A percentile compares a stretch with the other conserved stretches of the same genome.
These are phyloP conservation scores for Schizophyllum amplum DNA, from an alignment of 1,284 basidiomycete genomes.

Conservation along the genomic window DNA sequence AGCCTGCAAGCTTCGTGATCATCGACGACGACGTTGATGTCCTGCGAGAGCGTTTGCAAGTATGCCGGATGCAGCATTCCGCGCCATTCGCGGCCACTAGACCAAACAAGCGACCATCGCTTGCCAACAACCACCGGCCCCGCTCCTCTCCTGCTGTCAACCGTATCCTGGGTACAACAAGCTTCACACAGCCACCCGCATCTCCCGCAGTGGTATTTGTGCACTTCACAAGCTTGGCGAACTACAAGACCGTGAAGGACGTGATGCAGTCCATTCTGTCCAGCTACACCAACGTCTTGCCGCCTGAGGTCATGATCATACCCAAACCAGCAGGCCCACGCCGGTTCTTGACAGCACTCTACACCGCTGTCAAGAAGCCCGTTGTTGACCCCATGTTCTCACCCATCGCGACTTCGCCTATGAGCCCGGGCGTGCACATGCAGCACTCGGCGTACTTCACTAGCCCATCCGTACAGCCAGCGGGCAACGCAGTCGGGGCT, in stretches of 20 bases:
- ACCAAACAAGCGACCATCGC: slow-evolving; percentile 63
- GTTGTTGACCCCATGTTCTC: slow-evolving; percentile 82
- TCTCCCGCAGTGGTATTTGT: slow-evolving; percentile 54
- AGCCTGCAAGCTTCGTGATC: slow-evolving; percentile 58
- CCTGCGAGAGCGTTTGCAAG: slow-evolving; percentile 62
- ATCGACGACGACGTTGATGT: slow-evolving; percentile 85
- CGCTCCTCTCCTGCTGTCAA: slow-evolving; percentile 72
- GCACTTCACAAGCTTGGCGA: slow-evolving; percentile 84
- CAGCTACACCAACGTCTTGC: slow-evolving; percentile 28
- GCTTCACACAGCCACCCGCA: slow-evolving; percentile 21
- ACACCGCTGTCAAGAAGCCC: slow-evolving; percentile 80
- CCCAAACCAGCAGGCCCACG: slow-evolving; percentile 93
- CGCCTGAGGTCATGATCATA: slow-evolving; percentile 87
- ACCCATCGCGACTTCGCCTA: slow-evolving; percentile 88
- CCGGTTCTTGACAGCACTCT: slow-evolving; percentile 81
- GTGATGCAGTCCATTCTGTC: slow-evolving; percentile 65
- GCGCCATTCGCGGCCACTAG: slow-evolving; percentile 28
- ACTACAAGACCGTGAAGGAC: slow-evolving; percentile 84
- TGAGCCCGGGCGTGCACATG: slow-evolving; percentile 56
- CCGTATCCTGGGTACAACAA: slow-evolving; percentile 34
- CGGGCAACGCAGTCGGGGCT: slow-evolving; percentile 15
- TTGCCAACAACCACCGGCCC: slow-evolving; percentile 61
- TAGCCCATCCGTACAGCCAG: slow-evolving; percentile 24
- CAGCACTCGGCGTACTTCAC: slow-evolving; percentile 15
- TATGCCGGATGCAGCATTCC: slow-evolving; percentile 47